Base-by-base conservation (phyloP, 495 filamentous ascomycete genomes). In the Podospora tetraspora region DNA sequence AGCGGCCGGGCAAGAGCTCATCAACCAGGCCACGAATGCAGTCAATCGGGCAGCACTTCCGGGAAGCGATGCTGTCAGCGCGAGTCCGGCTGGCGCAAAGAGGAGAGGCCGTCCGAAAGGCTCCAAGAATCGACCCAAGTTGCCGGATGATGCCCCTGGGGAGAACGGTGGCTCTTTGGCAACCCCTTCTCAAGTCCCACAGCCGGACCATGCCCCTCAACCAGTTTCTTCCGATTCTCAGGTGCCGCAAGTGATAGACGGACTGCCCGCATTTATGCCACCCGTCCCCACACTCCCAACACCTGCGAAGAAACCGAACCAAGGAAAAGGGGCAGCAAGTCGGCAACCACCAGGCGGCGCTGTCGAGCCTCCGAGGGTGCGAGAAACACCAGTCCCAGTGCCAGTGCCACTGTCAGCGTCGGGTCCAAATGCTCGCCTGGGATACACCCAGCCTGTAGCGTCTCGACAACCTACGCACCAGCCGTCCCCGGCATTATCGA, bases 41-140 rank as follows among this genome's bases (percentile, higher is more conserved):
- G 43, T 52, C 59, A 75, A 30, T 72, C 73, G 23, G 68, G 58
- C 16, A 61, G 67, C 7, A 43, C 67, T 30, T 27, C 24, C 30
- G 21, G 43, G 22, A 25, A 30, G 10, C 58, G 66, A 62, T 21
- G 29, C 56, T 3, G 22, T 66, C 19, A 25, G 52, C 3, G 65
- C 71, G n/a, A 37, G 25, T n/a, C 73, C 73, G 61, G 43, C 79
- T 25, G 70, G 74, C 70, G 43, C 75, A 61, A 72, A 71, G 58
- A 76, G 69, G 58, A 72, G 77, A 66, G 79, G 79, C 9, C 74
- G 79, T 0, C 82, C 82, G 0, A 84, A 82, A 43, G 82, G 82
- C 9, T 84, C 82, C 0, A 84, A 81, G 67, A 84, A 84, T 61
- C 75, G 79, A 1, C 82, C 82, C 16, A 84, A 82, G 66, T 73